Base-by-base conservation (phyloP, 225 moss, liverwort and hornwort species). In the Marchantia polymorpha region DNA sequence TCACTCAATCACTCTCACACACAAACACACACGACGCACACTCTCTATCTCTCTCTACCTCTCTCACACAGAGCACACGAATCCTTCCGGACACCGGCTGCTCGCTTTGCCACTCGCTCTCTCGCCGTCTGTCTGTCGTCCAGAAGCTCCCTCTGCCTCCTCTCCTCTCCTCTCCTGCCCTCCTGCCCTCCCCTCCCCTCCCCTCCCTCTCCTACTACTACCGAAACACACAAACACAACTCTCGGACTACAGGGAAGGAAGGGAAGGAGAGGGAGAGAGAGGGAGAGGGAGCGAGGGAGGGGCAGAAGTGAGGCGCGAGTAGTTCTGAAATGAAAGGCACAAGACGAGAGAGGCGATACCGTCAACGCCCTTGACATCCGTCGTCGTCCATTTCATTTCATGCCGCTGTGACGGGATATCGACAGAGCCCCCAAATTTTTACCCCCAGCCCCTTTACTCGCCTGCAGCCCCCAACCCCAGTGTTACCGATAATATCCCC, bases 391-490 rank as follows among this genome's bases (percentile, higher is more conserved):
- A 23, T 52, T 73, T 53, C 73, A 26, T 73, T 26, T 53, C 73
- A 73, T 73, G 73, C 23, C 73, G 73, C 73, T 73, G 73, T 73
- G 73, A 73, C 73, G 73, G 52, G 72, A 73, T 52, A 73, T 52
- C 46, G 72, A 73, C 72, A 52, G 51, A 73, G 15, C 6, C 13
- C 52, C 22, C 15, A 51, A 51, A 8, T 73, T 51, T 53, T 23
- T 20, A 3, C 51, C 52, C 25, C 19, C 6, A 48, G 20, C 1
- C 11, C 51, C 23, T 73, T 53, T 52, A 53, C 73, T n/a, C 23
- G 26, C 4, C 52, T 53, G n/a, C 47, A n/a, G 65, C 52, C 4
- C 14, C 52, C 6, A n/a, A 8, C 10, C 22, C 8, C 52, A n/a
- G 39, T 73, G 39, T 51, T 51, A 39, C 51, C 27, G 27, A 65